Base-by-base conservation (phyloP, 139 green algal species). In the Chlorella sp. region DNA sequence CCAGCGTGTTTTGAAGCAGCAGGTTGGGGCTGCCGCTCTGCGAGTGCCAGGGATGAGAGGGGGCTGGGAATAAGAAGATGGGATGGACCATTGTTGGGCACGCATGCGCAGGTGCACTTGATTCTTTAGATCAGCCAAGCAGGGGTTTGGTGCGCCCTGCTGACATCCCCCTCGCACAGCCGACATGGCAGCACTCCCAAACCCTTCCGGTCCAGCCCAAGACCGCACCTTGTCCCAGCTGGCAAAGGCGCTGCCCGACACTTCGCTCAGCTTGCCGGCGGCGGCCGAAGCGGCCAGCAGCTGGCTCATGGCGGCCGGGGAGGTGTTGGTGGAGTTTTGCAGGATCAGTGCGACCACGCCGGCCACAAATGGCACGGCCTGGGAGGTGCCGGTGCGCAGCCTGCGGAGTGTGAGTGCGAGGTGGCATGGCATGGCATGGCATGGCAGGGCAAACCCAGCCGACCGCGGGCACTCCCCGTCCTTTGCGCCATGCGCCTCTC, bases 341-440 rank as follows among this genome's bases (percentile, higher is more conserved):
- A 89, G 77, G 41, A 82, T 26, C 64, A 84, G 85, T 1, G 85
- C 80, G 38, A 81, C 46, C 6, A 80, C 85, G 1, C 80, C 85
- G 4, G 85, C 85, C 30, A 84, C 85, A 69, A 89, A 86, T 32
- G 85, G 85, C 62, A 74, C 85, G 16, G 80, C 80, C 64, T 89
- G 85, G 20, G 78, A 86, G 36, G 85, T 89, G 73, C 85, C 85
- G 13, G 85, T 83, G 40, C 81, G 73, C 38, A 83, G 34, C 80
- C 76, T 87, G 58, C 69, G 76, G 28, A 6, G 16, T 5, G 40
- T 19, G 54, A 40, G 19, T n/a, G n/a, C n/a, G n/a, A n/a, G n/a
- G n/a, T n/a, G n/a, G n/a, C n/a, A n/a, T n/a, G n/a, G n/a, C n/a
- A n/a, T n/a, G n/a, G n/a, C n/a, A n/a, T n/a, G n/a, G n/a, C n/a